These are phyloP conservation scores for Babesia microti DNA, from an alignment of 169 alveolate species.

Conservation along the genomic window DNA sequence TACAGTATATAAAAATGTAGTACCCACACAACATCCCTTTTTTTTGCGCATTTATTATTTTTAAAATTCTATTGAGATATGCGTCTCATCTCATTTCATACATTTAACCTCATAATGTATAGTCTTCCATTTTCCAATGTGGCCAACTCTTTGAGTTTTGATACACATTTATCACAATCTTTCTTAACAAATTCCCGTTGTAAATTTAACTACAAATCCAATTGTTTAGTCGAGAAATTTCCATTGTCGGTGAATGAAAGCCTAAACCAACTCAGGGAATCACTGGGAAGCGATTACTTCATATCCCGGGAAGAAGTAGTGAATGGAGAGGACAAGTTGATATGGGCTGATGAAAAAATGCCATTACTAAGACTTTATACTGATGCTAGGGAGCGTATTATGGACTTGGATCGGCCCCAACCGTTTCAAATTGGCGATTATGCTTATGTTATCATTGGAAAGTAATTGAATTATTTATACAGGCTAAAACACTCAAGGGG, in stretches of 20 bases:
- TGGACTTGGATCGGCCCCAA: slow-evolving; percentile 8
- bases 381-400: slow-evolving; percentile 7
- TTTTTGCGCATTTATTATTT: too few relatives aligned
- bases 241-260: background rate
- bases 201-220: background rate
- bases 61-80: background rate
- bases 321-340: slow-evolving; percentile 16
- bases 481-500: slow-evolving; percentile 19
- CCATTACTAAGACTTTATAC: slow-evolving; percentile 14
- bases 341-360: slow-evolving; percentile 15
- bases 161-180: too few relatives aligned
- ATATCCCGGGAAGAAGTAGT: too few relatives aligned
- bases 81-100: background rate
- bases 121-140: background rate
- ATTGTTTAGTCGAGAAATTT: background rate
- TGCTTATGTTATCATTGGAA: slow-evolving; percentile 23
- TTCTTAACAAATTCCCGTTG: background rate
- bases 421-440: slow-evolving; percentile 17
- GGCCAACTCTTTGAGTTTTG: background rate
- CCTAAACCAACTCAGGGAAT: slow-evolving; percentile 31
- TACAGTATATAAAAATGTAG: too few relatives aligned
- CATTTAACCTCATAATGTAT: background rate
- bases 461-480: background rate
- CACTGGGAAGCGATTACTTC: too few relatives aligned
- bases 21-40: too few relatives aligned